Evolutionary conservation across 1,139 yeast genomes (phyloP).

Genomic region (Geotrichum histeridarum): DNA sequence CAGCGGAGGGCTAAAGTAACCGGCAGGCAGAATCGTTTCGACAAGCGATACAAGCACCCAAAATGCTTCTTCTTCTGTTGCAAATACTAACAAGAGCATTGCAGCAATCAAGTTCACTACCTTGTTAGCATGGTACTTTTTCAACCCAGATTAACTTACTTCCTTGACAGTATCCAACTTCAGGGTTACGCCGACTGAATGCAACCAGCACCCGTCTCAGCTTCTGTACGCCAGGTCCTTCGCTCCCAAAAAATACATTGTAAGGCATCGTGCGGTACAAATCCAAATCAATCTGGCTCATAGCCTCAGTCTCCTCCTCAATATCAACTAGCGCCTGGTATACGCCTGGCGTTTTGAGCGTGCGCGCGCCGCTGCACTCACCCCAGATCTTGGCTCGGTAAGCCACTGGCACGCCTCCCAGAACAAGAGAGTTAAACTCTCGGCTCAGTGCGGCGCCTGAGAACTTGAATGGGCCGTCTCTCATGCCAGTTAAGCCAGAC

Average conservation of each 20-base stretch:
- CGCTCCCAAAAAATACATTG: slow-evolving; percentile 50
- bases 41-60: slow-evolving; percentile 51
- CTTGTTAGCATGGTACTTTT: slow-evolving; percentile 22
- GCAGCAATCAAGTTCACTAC: slow-evolving; percentile 54
- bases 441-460: slow-evolving; percentile 27
- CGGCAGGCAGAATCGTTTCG: slow-evolving; percentile 50
- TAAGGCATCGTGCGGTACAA: slow-evolving; percentile 54
- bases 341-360: slow-evolving; percentile 47
- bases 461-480: slow-evolving; percentile 3
- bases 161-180: slow-evolving; percentile 58
- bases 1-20: slow-evolving; percentile 45
- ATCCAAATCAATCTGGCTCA: slow-evolving; percentile 52
- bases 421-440: slow-evolving; percentile 41
- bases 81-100: slow-evolving; percentile 45
- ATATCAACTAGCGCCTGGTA: slow-evolving; percentile 37
- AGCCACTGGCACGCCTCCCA: slow-evolving; percentile 47
- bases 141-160: neutral
- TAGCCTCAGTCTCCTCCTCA: slow-evolving; percentile 35
- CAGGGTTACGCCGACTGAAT: slow-evolving; percentile 46
- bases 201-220: slow-evolving; percentile 51
- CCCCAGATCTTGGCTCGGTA: slow-evolving; percentile 51
- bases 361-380: slow-evolving; percentile 51
- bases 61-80: slow-evolving; percentile 53
- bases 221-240: slow-evolving; percentile 52
- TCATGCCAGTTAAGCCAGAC: slow-evolving; percentile 26